Conservation (phyloP, 305 asterid species). For the Fraxinus sp. region DNA sequence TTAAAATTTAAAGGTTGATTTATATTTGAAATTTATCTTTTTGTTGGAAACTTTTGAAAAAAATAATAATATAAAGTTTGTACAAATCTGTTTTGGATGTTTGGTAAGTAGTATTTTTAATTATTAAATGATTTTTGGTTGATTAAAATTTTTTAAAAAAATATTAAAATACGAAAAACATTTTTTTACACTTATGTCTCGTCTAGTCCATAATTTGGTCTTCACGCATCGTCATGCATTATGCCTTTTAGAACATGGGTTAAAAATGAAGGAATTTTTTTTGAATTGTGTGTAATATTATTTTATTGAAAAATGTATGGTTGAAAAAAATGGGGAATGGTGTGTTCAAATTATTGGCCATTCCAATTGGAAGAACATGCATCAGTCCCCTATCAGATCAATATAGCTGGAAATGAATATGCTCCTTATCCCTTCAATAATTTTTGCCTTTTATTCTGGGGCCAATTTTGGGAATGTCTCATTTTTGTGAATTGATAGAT, state of each 20-base stretch:
- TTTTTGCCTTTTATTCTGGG: slow-evolving; percentile 16
- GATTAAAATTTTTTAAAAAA: not conserved
- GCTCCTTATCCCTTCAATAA: slow-evolving; percentile 18
- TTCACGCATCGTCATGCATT: too few relatives aligned
- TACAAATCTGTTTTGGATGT: not conserved
- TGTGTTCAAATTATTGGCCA: not conserved
- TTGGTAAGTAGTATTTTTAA: too few relatives aligned
- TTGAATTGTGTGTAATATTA: too few relatives aligned
- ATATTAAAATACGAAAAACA: too few relatives aligned
- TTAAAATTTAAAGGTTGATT: not conserved
- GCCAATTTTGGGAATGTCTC: not conserved
- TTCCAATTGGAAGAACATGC: not conserved
- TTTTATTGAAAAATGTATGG: not conserved
- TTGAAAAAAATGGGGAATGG: not conserved
- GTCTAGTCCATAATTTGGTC: too few relatives aligned
- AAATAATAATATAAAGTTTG: too few relatives aligned
- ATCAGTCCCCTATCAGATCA: slow-evolving; percentile 24
- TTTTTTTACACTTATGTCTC: too few relatives aligned
- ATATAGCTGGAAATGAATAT: slow-evolving; percentile 16
- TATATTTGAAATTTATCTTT: too few relatives aligned
- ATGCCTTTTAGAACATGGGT: too few relatives aligned
- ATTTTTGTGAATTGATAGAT: not conserved
- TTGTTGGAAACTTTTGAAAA: not conserved
- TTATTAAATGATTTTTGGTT: too few relatives aligned
- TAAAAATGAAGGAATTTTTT: too few relatives aligned